These are phyloP conservation scores for Paecilomyces sp. DNA, from an alignment of 2,329 filamentous ascomycete genomes.

Conservation along the genomic window DNA sequence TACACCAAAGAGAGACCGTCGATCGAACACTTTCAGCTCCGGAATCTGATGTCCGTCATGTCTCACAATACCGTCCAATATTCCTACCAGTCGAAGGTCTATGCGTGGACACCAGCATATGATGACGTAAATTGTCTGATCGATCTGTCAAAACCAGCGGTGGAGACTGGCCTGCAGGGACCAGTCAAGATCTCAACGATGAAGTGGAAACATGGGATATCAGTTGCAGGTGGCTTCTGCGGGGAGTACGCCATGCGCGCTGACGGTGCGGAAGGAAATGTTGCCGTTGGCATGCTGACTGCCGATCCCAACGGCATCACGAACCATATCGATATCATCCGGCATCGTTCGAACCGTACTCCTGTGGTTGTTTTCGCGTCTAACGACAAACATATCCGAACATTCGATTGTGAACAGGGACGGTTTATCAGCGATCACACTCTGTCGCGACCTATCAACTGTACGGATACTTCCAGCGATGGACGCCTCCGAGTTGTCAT, in stretches of 20 bases:
- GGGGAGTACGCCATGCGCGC: constrained; percentile 50
- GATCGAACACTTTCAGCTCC: constrained; percentile 54
- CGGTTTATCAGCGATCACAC: constrained; percentile 30
- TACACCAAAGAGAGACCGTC: constrained; percentile 42
- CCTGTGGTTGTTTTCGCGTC: constrained; percentile 50
- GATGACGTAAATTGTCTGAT: constrained; percentile 36
- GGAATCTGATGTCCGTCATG: constrained; percentile 49
- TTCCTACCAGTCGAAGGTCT: constrained; percentile 40
- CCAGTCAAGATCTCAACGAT: constrained; percentile 47
- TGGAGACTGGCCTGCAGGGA: constrained; percentile 27
- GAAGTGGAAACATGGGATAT: constrained; percentile 41
- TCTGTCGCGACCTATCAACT: constrained; percentile 36
- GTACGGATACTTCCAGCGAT: constrained; percentile 37
- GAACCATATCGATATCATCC: constrained; percentile 51
- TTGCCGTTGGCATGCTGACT: constrained; percentile 40
- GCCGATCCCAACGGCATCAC: constrained; percentile 48
- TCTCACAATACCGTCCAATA: constrained; percentile 52
- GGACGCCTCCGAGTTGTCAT: constrained; percentile 37
- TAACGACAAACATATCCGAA: constrained; percentile 49
- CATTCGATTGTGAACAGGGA: constrained; percentile 46
- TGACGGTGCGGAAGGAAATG: constrained; percentile 25
- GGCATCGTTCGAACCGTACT: constrained; percentile 39
- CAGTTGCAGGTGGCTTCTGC: constrained; percentile 50
- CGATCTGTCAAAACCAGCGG: constrained; percentile 39
- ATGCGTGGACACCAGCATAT: constrained; percentile 43